Evolutionary conservation across 345 rosid species (phyloP).

Genomic region (Punica granatum): DNA sequence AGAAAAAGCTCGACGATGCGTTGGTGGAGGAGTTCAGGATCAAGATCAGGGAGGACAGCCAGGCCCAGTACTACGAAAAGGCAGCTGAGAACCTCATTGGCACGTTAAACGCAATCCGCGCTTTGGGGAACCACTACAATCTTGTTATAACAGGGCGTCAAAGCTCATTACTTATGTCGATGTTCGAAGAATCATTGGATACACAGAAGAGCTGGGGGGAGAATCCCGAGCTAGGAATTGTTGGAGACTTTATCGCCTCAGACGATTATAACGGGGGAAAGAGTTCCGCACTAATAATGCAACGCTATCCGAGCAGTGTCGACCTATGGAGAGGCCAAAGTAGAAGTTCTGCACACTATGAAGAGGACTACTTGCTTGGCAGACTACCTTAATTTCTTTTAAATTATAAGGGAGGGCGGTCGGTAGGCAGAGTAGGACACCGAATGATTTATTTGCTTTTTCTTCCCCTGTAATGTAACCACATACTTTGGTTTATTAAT

Average conservation of each 20-base stretch:
- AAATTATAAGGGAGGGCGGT: no score
- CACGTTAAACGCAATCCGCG: not conserved
- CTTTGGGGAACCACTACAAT: not conserved
- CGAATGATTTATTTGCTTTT: no score
- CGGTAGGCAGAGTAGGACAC: no score
- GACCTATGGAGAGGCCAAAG: not conserved
- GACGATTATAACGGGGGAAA: not conserved
- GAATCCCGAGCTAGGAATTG: constrained; percentile 18
- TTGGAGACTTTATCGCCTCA: constrained; percentile 14
- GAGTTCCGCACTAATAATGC: constrained; percentile 15
- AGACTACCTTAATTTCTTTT: not conserved
- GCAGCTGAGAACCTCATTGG: not conserved
- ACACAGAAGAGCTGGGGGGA: constrained; percentile 10
- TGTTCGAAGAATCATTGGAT: not conserved
- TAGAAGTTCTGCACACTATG: not conserved
- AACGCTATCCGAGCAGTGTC: not conserved
- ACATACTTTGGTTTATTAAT: no score
- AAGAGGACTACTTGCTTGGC: not conserved
- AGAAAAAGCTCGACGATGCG: constrained; percentile 9
- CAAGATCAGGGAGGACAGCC: not conserved
- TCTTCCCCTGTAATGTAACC: no score
- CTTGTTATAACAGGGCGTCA: constrained; percentile 6
- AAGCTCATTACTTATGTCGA: not conserved
- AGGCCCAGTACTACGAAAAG: not conserved
- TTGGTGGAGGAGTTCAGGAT: constrained; percentile 4